Conservation (phyloP, 345 rosid species). For the Hibiscus trionum region DNA sequence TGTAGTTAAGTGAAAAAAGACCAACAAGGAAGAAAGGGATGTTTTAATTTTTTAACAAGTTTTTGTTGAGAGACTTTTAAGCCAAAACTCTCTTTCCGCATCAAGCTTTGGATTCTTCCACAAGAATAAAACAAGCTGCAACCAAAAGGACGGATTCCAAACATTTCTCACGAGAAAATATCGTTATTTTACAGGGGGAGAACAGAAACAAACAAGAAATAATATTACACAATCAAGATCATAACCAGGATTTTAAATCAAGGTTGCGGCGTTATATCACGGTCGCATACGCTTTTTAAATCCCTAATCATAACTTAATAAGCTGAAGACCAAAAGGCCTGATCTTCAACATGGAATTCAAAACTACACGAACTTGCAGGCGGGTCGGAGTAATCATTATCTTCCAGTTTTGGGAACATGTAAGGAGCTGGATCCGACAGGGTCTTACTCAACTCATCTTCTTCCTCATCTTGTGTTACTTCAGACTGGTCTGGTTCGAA, state of each 20-base stretch:
- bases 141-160: background rate
- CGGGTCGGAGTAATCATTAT: conserved; percentile 27
- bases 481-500: conserved; percentile 52
- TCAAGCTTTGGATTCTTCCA: background rate
- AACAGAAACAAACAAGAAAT: background rate
- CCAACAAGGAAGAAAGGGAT: no score
- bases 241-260: no score
- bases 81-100: background rate
- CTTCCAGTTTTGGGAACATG: conserved; percentile 45
- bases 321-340: conserved; percentile 54
- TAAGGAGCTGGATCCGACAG: conserved; percentile 24
- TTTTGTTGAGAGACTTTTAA: no score
- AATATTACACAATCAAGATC: no score
- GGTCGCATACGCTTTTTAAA: no score
- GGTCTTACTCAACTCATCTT: conserved; percentile 35
- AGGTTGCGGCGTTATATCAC: no score
- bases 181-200: conserved; percentile 6
- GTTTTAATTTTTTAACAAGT: no score
- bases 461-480: conserved; percentile 54
- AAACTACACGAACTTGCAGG: conserved; percentile 36
- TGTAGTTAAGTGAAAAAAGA: no score
- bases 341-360: conserved; percentile 43
- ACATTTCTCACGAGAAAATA: no score
- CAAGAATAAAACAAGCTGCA: background rate
- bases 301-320: conserved; percentile 8